Percentiles rank a stretch among this genome's conserved stretches.
phyloP scores from a whole-genome alignment of 345 rosid genomes.

The Hibiscus mutabilis region DNA sequence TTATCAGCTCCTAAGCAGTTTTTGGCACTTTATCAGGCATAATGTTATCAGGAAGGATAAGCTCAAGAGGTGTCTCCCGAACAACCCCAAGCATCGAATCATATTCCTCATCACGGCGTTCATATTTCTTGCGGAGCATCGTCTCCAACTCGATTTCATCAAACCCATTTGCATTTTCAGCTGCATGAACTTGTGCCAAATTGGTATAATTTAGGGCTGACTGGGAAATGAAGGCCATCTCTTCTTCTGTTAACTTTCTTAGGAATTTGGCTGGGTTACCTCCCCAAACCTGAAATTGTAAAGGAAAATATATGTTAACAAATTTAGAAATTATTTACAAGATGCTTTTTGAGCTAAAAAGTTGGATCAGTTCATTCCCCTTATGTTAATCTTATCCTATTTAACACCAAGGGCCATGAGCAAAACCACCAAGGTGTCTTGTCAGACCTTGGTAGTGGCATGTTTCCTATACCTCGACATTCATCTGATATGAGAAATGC shows the following conservation, averaged over 20 bases:
- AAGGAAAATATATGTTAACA: not conserved
- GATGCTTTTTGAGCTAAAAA: not conserved
- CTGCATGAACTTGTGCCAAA: slow-evolving; percentile 75
- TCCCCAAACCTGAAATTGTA: slow-evolving; percentile 72
- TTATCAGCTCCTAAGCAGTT: slow-evolving; percentile 22
- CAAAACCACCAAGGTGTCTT: not conserved
- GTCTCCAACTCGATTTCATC: slow-evolving; percentile 71
- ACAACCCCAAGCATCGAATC: slow-evolving; percentile 77
- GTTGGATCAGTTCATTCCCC: not conserved
- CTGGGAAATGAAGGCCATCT: slow-evolving; percentile 64
- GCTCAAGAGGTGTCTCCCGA: slow-evolving; percentile 63
- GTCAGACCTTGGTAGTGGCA: not conserved
- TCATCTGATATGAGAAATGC: not conserved
- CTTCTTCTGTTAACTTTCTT: slow-evolving; percentile 80
- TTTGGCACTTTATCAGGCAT: slow-evolving; percentile 42
- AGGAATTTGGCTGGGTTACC: slow-evolving; percentile 84
- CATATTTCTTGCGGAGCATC: slow-evolving; percentile 62
- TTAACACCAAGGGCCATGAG: no score
- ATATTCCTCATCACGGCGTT: slow-evolving; percentile 61
- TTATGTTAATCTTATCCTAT: not conserved
- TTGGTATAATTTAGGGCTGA: slow-evolving; percentile 62
- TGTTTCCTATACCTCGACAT: not conserved
- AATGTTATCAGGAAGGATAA: slow-evolving; percentile 50
- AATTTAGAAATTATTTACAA: not conserved
- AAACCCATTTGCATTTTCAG: slow-evolving; percentile 62